phyloP scores from a whole-genome alignment of 345 rosid genomes.

The Noccaea bulbosa region DNA sequence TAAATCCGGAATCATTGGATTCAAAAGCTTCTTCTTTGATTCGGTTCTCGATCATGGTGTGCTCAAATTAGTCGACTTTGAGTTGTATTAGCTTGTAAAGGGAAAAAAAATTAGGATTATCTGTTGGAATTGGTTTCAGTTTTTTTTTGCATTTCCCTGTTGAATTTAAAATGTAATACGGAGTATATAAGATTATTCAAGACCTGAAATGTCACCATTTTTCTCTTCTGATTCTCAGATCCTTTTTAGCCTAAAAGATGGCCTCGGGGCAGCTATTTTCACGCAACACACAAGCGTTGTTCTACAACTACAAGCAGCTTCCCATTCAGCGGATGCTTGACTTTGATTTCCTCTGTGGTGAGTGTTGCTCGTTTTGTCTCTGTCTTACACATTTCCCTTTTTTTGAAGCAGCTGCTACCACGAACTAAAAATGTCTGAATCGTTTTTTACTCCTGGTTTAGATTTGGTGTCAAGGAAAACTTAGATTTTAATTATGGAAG shows the following conservation, averaged over 20 bases:
- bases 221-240: slow-evolving; percentile 43
- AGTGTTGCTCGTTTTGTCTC: slow-evolving; percentile 17
- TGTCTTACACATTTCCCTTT: neutral
- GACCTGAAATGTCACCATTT: neutral
- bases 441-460: neutral
- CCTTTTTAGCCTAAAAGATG: slow-evolving; percentile 50
- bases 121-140: neutral
- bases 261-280: slow-evolving; percentile 97
- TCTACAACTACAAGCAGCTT: slow-evolving; percentile 95
- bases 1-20: neutral
- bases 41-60: neutral
- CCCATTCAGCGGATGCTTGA: slow-evolving; percentile 99
- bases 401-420: too few species aligned
- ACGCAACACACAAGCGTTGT: slow-evolving; percentile 78
- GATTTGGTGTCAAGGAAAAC: neutral
- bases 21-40: slow-evolving; percentile 11
- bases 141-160: slow-evolving; percentile 1
- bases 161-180: neutral
- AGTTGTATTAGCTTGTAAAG: slow-evolving; percentile 2
- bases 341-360: slow-evolving; percentile 97
- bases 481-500: neutral
- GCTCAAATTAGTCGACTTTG: neutral
- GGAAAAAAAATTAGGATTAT: neutral
- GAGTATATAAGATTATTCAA: too few species aligned
- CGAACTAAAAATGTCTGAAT: neutral